Evolutionary conservation across 495 filamentous ascomycete species (phyloP).

Genomic region (Hyphodiscus hymeniophilus): DNA sequence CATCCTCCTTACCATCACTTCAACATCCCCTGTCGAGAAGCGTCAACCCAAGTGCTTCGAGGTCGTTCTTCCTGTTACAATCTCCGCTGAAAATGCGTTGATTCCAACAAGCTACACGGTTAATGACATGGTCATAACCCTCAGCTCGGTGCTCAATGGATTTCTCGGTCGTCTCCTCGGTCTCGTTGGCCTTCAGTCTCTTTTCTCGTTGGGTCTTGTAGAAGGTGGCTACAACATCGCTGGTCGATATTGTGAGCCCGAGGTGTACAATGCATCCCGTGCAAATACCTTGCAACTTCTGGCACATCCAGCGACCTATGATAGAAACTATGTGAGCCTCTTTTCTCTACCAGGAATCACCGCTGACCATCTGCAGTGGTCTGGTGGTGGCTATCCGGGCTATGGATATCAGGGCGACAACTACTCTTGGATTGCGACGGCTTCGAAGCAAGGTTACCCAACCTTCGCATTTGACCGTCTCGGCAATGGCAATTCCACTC

Average conservation of each 20-base stretch:
- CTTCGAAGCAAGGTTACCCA: constrained; percentile 20
- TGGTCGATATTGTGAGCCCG: constrained; percentile 39
- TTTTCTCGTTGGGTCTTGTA: constrained; percentile 13
- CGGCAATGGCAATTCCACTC: constrained; percentile 19
- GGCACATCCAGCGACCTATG: constrained; percentile 18
- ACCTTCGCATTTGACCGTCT: constrained; percentile 24
- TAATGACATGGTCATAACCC: not conserved
- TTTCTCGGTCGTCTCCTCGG: not conserved
- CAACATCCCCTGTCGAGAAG: no score
- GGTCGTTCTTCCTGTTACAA: not conserved
- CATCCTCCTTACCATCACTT: no score
- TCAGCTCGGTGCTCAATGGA: no score
- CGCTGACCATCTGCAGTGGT: not conserved
- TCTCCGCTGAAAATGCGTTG: not conserved
- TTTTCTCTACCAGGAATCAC: not conserved
- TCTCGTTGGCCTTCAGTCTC: not conserved
- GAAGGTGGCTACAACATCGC: constrained; percentile 37
- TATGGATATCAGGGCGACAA: not conserved
- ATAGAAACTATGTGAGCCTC: constrained; percentile 9
- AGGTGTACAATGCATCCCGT: not conserved
- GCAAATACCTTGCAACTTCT: constrained; percentile 16
- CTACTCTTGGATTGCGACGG: constrained; percentile 17
- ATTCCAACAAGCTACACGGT: not conserved
- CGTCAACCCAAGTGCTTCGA: no score
- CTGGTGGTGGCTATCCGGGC: not conserved